A percentile compares a stretch with the other conserved stretches of the same genome.
These are phyloP conservation scores for Starmerella apis DNA, from an alignment of 805 yeast species.

Conservation along the genomic window DNA sequence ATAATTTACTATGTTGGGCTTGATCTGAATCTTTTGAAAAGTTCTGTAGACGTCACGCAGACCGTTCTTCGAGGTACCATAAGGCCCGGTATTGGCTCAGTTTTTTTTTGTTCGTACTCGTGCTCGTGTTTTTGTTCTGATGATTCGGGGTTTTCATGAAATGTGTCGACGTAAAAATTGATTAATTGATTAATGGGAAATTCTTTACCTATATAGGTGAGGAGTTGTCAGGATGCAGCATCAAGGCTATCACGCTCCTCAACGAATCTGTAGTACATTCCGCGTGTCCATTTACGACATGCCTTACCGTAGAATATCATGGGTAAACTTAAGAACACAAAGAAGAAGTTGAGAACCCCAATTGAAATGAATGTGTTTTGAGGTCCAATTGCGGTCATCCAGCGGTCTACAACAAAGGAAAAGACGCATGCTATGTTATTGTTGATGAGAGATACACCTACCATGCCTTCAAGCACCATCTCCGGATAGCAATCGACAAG, in stretches of 20 bases:
- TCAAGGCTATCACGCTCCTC: constrained; percentile 26
- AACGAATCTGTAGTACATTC: constrained; percentile 26
- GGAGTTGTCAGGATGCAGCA: neutral
- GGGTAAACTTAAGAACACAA: constrained; percentile 37
- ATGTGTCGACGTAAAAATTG: no score
- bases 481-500: constrained; percentile 48
- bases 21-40: no score
- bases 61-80: no score
- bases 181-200: no score
- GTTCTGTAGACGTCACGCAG: no score
- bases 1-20: no score
- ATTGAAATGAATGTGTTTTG: constrained; percentile 49
- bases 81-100: no score
- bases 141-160: no score
- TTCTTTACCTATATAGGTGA: no score
- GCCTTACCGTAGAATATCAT: constrained; percentile 37
- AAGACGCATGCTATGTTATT: constrained; percentile 37
- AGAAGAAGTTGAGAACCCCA: constrained; percentile 38
- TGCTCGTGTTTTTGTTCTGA: no score
- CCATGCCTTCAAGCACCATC: constrained; percentile 45
- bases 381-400: constrained; percentile 44
- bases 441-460: constrained; percentile 46
- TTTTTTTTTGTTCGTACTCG: no score
- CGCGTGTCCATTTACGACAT: constrained; percentile 26
- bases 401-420: constrained; percentile 50